Evolutionary conservation across 2,329 filamentous ascomycete genomes (phyloP).

Genomic region (Hymenoscyphus scutula): DNA sequence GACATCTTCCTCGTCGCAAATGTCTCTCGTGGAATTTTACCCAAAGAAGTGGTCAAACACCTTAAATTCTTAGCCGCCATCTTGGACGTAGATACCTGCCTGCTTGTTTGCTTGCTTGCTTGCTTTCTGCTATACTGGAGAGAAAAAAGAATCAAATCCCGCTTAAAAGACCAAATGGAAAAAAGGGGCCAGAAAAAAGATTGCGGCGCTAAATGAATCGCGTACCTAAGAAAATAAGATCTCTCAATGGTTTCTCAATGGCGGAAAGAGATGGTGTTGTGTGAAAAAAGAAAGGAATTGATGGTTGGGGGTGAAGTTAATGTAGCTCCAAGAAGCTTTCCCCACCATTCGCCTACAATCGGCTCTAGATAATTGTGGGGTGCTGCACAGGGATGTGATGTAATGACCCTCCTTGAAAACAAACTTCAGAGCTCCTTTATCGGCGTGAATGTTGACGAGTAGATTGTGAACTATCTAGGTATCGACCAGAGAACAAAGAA

Average conservation of each 20-base stretch:
- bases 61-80: conserved; percentile 1
- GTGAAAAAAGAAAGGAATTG: background rate
- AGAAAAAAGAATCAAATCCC: background rate
- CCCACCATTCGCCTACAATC: conserved; percentile 2
- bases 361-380: background rate
- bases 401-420: too few species aligned
- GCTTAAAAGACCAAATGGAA: background rate
- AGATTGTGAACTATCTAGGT: too few species aligned
- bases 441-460: too few species aligned
- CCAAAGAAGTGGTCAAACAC: background rate
- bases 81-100: background rate
- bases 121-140: background rate
- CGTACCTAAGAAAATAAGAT: background rate
- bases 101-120: too few species aligned
- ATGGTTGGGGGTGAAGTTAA: background rate
- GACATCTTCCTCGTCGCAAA: conserved; percentile 25
- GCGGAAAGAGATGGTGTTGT: background rate
- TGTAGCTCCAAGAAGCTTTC: background rate
- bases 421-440: too few species aligned
- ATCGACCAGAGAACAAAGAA: too few species aligned
- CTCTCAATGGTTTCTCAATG: background rate
- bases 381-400: too few species aligned
- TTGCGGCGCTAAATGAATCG: background rate
- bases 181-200: background rate
- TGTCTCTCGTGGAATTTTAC: background rate